Conservation (phyloP, 2,329 filamentous ascomycete species). For the Zasmidium citrigriseum region DNA sequence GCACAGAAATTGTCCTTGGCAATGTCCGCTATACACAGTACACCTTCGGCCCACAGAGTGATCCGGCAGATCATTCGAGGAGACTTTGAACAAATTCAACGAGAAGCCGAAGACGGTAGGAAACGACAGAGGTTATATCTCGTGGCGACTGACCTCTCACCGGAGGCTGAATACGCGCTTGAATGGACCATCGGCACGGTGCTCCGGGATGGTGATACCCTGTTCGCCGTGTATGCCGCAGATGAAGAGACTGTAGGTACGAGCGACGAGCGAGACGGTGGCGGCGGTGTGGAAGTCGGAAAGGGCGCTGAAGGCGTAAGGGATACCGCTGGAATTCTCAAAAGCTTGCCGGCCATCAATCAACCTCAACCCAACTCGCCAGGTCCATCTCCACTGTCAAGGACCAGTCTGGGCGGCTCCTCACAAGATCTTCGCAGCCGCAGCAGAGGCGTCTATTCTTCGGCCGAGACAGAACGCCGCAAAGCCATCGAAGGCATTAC, state of each 20-base stretch:
- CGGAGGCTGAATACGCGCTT: slow-evolving; percentile 90
- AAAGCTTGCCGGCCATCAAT: slow-evolving; percentile 55
- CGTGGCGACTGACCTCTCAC: slow-evolving; percentile 92
- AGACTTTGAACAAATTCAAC: slow-evolving; percentile 74
- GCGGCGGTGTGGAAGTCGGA: slow-evolving; percentile 57
- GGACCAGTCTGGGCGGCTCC: slow-evolving; percentile 15
- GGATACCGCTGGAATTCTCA: slow-evolving; percentile 73
- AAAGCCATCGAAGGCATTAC: slow-evolving; percentile 83
- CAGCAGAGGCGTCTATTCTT: slow-evolving; percentile 43
- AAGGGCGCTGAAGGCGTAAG: slow-evolving; percentile 75
- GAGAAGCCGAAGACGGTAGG: slow-evolving; percentile 76
- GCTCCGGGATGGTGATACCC: slow-evolving; percentile 87
- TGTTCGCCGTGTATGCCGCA: slow-evolving; percentile 90
- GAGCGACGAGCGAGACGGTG: slow-evolving; percentile 48
- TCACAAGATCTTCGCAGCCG: slow-evolving; percentile 25
- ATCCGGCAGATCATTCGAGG: slow-evolving; percentile 90
- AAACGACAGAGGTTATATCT: slow-evolving; percentile 84
- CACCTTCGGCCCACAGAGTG: slow-evolving; percentile 74
- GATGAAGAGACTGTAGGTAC: slow-evolving; percentile 70
- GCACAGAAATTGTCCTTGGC: slow-evolving; percentile 83
- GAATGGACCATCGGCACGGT: slow-evolving; percentile 98
- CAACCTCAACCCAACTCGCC: slow-evolving; percentile 24
- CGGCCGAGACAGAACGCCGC: slow-evolving; percentile 74
- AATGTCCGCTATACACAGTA: slow-evolving; percentile 76
- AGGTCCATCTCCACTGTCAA: slow-evolving; percentile 36